Evolutionary conservation across 2,329 filamentous ascomycete genomes (phyloP).

Genomic region (Mycosphaerelloides madeirae): DNA sequence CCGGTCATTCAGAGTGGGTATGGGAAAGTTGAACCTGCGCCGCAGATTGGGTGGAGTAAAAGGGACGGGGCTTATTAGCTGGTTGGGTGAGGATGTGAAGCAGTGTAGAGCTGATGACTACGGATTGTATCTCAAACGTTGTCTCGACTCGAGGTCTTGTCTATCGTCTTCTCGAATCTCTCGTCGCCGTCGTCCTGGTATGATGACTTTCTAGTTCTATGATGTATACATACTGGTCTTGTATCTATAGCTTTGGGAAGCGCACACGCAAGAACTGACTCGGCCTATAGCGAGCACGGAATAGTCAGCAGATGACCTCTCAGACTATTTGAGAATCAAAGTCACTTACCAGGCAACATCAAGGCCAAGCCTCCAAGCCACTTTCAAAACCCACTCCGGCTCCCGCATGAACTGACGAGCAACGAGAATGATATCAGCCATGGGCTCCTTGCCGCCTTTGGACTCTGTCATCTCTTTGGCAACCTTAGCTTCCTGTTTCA

Average conservation of each 20-base stretch:
- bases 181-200: no score
- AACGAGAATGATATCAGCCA: slow-evolving; percentile 50
- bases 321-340: no score
- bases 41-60: slow-evolving; percentile 27
- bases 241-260: slow-evolving; percentile 27
- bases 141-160: no score
- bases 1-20: slow-evolving; percentile 32
- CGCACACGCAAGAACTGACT: slow-evolving; percentile 41
- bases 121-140: no score
- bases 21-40: slow-evolving; percentile 27
- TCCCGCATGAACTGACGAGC: slow-evolving; percentile 53
- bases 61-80: slow-evolving; percentile 31
- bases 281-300: slow-evolving; percentile 22
- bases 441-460: slow-evolving; percentile 23
- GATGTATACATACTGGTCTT: no score
- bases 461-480: slow-evolving; percentile 36
- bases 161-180: no score
- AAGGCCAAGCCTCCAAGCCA: slow-evolving; percentile 47
- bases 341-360: slow-evolving; percentile 38
- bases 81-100: neutral
- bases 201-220: no score
- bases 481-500: slow-evolving; percentile 26
- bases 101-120: neutral
- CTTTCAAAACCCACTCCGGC: slow-evolving; percentile 51
- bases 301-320: no score